Evolutionary conservation across 176 grass and related monocot genomes (phyloP), one percentile per base, ranked within the genome.

Genomic region (Dactylis glomerata): DNA sequence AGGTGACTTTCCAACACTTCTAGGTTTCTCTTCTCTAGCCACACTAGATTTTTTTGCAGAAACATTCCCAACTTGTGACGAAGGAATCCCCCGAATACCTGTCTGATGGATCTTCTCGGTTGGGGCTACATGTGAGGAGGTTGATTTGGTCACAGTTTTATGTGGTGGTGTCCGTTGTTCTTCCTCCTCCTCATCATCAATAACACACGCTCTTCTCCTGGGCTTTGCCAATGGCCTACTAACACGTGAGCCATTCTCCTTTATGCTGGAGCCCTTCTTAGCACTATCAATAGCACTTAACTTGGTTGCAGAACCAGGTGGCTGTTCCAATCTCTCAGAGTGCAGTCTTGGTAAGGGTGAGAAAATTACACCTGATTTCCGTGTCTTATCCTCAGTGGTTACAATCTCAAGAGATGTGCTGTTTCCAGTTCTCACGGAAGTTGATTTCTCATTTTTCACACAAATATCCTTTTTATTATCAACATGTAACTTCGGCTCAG

Each of bases 141-240:
- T 56, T 57, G 83, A 80, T 78, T 90, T 92, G 14, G 75, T 61
- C 72, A 79, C n/a, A 71, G 88, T 84, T 89, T 92, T 91, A 81
- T 91, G 90, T 82, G 93, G 72, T 68, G 89, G 93, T 62, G 91
- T 92, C 51, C 77, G 80, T 31, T 89, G 86, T 75, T 92, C 93
- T 92, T 94, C 91, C 65, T 84, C 76, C 2, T 94, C 86, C 6
- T 92, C 92, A 68, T 96, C 91, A 68, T 94, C 88, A 88, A 91
- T 44, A 13, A 76, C 75, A 75, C 90, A 90, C 6, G 89, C 84
- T 87, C 83, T 96, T 84, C 93, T 90, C 84, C 81, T 92, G 77
- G 83, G 71, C 65, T 86, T 89, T 40, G 23, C 70, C 34, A 56
- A 65, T 81, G 88, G 83, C 67, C 20, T 94, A 62, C 75, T 71